Base-by-base conservation (phyloP, 192 early-diverging fungal genomes). In the Rhizoclosmatium globosum region DNA sequence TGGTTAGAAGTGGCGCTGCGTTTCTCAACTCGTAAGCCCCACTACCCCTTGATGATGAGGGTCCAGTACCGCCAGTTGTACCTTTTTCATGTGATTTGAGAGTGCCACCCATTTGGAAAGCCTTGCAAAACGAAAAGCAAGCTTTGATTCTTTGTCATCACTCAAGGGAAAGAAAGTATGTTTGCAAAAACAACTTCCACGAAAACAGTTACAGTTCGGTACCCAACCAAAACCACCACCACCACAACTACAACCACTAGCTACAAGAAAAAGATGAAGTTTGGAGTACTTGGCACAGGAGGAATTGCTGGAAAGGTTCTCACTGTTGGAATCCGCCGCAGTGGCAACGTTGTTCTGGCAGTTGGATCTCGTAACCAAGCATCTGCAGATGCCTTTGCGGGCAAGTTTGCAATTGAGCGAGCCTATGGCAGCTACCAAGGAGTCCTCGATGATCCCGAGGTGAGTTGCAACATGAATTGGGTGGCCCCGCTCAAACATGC, bases 241-340 rank as follows among this genome's bases (percentile, higher is more conserved):
- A 53, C 50, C 17, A 53, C 50, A 7, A 17, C 17, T 17, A 53
- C 50, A 13, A 53, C 50, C 6, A 53, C 6, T 13, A 53, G 17
- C 50, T 21, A 48, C 19, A 48, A 4, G 56, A 48, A 7, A 62
- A 62, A 23, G 11, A 71, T 71, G 69, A 48, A 57, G 15, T 71
- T 71, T 31, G 74, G 74, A 11, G 66, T 76, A 13, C 47, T 76
- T 19, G 77, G 77, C 9, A 72, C 77, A 9, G 77, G 77, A 46
- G 57, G 60, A 31, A 79, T 79, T 58, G 77, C 77, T 31, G 56
- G 46, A n/a, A 79, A 79, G 62, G 77, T 79, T 23, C 62, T 79
- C 42, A 72, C 67, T 19, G 68, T 79, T 46, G 74, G 74, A 4
- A 76, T 76, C 47, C 61, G 74, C 9, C 74, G 74, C 46, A 15